A percentile compares a stretch with the other conserved stretches of the same genome.
These are phyloP conservation scores for Diaporthe batatas DNA, from an alignment of 2,329 filamentous ascomycete species.

Conservation along the genomic window DNA sequence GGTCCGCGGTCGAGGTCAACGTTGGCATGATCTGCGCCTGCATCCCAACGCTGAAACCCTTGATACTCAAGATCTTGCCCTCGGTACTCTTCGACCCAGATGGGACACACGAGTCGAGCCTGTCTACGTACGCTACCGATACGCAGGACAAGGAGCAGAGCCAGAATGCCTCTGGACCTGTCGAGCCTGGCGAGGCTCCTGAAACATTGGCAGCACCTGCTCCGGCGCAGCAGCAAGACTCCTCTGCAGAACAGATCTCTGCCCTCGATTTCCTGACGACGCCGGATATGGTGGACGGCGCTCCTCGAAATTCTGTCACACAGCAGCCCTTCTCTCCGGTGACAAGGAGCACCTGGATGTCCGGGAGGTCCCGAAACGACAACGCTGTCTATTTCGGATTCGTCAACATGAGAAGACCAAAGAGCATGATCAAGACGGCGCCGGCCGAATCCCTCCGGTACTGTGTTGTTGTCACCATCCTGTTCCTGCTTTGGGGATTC, in stretches of 20 bases:
- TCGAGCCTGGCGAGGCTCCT: constrained; percentile 6
- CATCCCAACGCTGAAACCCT: constrained; percentile 90
- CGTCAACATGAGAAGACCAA: constrained; percentile 77
- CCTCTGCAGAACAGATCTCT: constrained; percentile 47
- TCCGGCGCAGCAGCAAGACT: constrained; percentile 12
- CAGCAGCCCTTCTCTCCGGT: neutral
- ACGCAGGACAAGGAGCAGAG: constrained; percentile 30
- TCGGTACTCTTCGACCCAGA: constrained; percentile 67
- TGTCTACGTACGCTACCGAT: constrained; percentile 49
- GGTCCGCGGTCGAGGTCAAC: constrained; percentile 93
- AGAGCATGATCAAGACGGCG: constrained; percentile 77
- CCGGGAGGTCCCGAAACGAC: constrained; percentile 53
- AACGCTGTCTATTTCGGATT: constrained; percentile 79
- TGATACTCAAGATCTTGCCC: constrained; percentile 76
- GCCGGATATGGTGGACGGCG: constrained; percentile 50
- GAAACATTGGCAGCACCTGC: neutral
- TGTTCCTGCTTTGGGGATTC: constrained; percentile 92
- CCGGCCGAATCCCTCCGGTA: constrained; percentile 77
- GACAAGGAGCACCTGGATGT: constrained; percentile 37
- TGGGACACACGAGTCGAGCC: constrained; percentile 53
- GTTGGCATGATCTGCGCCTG: constrained; percentile 91
- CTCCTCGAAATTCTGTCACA: neutral
- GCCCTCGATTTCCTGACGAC: constrained; percentile 63
- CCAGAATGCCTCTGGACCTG: constrained; percentile 26
- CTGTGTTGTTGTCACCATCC: constrained; percentile 79